Percentiles rank a stretch among this genome's conserved stretches.
Evolutionary conservation across 305 asterid species (phyloP).

Genomic region (Fraxinus greggii): DNA sequence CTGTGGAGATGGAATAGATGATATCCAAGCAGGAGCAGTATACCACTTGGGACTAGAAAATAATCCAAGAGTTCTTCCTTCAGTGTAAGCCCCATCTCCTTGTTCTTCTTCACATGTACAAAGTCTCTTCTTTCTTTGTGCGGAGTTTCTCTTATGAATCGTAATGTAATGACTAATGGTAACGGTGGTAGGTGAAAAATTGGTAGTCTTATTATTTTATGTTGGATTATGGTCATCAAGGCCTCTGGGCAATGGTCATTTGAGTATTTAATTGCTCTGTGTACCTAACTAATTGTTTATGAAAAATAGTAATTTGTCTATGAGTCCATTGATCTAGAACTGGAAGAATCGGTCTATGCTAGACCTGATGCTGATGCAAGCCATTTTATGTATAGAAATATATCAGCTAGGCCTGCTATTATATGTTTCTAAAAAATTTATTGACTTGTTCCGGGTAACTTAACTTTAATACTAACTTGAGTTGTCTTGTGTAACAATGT

Average conservation of each 20-base stretch:
- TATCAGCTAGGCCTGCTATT: neutral
- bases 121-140: neutral
- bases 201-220: neutral
- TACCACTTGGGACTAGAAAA: conserved; percentile 47
- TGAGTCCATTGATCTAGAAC: neutral
- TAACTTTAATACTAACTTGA: neutral
- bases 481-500: neutral
- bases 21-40: conserved; percentile 52
- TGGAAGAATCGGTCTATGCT: neutral
- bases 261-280: no score
- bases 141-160: neutral
- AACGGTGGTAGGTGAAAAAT: neutral
- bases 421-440: neutral
- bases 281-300: neutral
- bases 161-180: neutral
- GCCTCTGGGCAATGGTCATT: neutral
- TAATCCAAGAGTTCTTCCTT: conserved; percentile 50
- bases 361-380: neutral
- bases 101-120: neutral
- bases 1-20: conserved; percentile 50
- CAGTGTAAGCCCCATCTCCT: conserved; percentile 33
- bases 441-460: neutral
- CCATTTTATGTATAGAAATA: neutral
- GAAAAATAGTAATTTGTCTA: neutral
- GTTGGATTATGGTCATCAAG: neutral